Evolutionary conservation across 768 basidiomycete genomes (phyloP), one percentile per base, ranked within the genome.

Genomic region (Mycena galopus): DNA sequence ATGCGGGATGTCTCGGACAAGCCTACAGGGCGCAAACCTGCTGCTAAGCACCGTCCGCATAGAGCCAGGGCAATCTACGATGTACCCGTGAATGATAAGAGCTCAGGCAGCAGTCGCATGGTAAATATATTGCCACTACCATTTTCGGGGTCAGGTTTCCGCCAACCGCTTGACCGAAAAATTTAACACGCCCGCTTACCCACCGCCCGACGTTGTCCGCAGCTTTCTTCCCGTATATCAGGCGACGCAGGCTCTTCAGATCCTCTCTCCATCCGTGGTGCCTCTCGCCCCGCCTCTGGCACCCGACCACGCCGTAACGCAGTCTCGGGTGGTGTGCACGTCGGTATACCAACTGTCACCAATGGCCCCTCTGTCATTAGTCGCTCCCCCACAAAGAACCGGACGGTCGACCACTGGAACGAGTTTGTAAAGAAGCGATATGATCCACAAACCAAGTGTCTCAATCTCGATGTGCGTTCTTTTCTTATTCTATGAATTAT

Each of bases 381-480:
- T 25, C 67, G 79, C 81, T 17, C 70, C 79, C 47, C 78, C 75
- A 27, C 62, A 75, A 51, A 59, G 75, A 67, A 75, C 84, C 80
- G 74, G 37, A 76, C 81, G 30, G 82, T 96, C 30, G 92, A 94
- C 68, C 80, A 89, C n/a, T 95, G 94, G 93, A 87, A 88, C 77
- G 88, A 93, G 76, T 88, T 96, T 76, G 91, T 96, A 44, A 82
- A 89, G 72, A 89, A 85, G 71, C 88, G 95, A 61, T 96, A 90
- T 87, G 91, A 94, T 80, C 79, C 90, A 2, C 89, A 93, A 59
- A 79, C 83, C 4, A 89, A 87, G 75, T 94, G 92, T 79, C 85
- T 96, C 47, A 94, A 96, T 79, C 90, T 96, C 64, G 93, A 95
- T 86, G 95, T 95, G 79, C 81, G 93, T 83, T 29, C 47, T 37